A percentile compares a stretch with the other conserved stretches of the same genome.
Evolutionary conservation across 2,329 filamentous ascomycete species (phyloP).

Genomic region (Pleoardoris graminearum): DNA sequence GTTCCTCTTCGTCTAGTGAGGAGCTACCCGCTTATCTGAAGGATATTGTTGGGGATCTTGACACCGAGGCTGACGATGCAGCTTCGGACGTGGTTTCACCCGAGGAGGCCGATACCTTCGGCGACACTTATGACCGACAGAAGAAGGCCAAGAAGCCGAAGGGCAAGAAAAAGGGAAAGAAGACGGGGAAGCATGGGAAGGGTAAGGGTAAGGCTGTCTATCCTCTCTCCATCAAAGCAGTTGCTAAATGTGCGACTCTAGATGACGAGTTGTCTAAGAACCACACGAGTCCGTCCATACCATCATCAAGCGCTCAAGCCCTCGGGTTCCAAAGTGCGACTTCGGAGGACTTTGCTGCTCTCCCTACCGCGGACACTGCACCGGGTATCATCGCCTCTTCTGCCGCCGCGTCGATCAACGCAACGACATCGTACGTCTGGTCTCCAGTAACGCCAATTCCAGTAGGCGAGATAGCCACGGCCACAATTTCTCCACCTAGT

Average conservation of each 20-base stretch:
- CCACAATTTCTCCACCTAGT: neutral
- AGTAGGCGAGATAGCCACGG: no score
- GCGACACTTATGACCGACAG: neutral
- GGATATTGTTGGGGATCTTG: neutral
- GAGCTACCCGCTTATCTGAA: neutral
- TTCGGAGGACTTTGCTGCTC: neutral
- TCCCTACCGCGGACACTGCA: neutral
- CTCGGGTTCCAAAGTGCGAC: no score
- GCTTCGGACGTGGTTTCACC: neutral
- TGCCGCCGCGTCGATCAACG: neutral
- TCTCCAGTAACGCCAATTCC: no score
- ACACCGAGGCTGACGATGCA: neutral
- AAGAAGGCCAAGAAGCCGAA: neutral
- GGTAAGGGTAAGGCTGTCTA: neutral
- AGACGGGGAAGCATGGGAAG: neutral
- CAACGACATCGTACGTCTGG: no score
- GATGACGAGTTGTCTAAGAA: neutral
- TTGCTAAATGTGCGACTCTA: neutral
- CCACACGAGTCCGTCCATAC: neutral
- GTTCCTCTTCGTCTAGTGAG: neutral
- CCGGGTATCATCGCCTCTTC: neutral
- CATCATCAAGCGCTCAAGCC: no score
- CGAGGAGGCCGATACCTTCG: neutral
- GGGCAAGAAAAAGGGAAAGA: neutral
- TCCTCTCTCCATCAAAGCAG: neutral